Base-by-base conservation (phyloP, 2,329 filamentous ascomycete species). In the Incumbomyces delicatus region DNA sequence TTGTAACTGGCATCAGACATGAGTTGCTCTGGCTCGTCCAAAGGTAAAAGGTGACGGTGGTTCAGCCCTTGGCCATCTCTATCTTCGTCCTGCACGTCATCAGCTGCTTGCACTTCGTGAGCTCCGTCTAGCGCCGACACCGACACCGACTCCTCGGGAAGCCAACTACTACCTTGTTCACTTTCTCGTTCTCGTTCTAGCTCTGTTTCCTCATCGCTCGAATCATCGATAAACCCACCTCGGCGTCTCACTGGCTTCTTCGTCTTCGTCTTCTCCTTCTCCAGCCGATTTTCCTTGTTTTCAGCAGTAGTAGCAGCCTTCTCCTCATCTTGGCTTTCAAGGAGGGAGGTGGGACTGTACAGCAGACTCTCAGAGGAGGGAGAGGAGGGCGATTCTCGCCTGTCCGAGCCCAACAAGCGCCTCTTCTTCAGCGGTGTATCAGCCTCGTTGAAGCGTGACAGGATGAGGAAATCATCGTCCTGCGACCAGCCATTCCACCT, bases 201-300 rank as follows among this genome's bases (percentile, higher is more conserved):
- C n/a, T n/a, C n/a, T n/a, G n/a, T n/a, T 6, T 74, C 68, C 6
- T 74, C 68, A 44, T 81, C 77, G 34, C 72, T 78, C 1, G 70
- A 72, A 27, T 57, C 55, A 41, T 57, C 58, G 16, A 59, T 41
- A 34, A 60, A 62, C 1, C 56, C 56, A 31, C 49, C 56, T 32
- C 45, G 31, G 16, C 48, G 47, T 43, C 53, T 57, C n/a, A 38
- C 44, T 20, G 31, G 41, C 36, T 49, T 51, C 12, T 14, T 11
- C 5, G 10, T 13, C 30, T n/a, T 14, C 32, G 29, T 38, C 27
- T 43, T 31, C 37, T 41, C 17, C 30, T 32, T 30, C 10, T 31
- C 30, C 30, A 18, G 35, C 16, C 12, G 16, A 11, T 6, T 38
- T 41, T 18, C 6, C 33, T 35, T 35, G 4, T n/a, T 6, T 35